These are phyloP conservation scores for Pittosporum tobira DNA, from an alignment of 129 eudicot species.

Conservation along the genomic window DNA sequence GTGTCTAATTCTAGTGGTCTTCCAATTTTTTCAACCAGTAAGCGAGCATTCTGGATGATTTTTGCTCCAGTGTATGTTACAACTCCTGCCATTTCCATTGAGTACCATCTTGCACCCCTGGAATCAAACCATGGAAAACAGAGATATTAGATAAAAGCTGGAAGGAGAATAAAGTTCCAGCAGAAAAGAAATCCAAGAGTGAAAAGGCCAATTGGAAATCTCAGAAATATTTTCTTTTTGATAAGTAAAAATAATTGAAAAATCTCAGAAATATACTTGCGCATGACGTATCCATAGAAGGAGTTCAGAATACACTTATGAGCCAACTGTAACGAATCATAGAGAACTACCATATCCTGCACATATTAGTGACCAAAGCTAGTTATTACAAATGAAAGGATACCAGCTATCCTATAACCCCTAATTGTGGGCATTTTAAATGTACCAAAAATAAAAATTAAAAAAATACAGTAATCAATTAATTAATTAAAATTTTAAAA, in stretches of 20 bases:
- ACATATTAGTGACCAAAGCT: slow-evolving; percentile 16
- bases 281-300: slow-evolving; percentile 99
- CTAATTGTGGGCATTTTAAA: neutral
- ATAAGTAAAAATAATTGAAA: slow-evolving; percentile 7
- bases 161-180: neutral
- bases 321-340: slow-evolving; percentile 96
- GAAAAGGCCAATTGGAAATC: slow-evolving; percentile 6
- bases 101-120: slow-evolving; percentile 99
- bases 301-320: slow-evolving; percentile 98
- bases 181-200: neutral
- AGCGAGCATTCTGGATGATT: slow-evolving; percentile 90
- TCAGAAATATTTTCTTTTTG: too few relatives aligned
- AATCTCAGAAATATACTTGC: slow-evolving; percentile 54
- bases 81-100: slow-evolving; percentile 99
- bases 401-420: neutral
- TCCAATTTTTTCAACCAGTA: slow-evolving; percentile 85
- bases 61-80: slow-evolving; percentile 99
- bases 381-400: slow-evolving; percentile 1
- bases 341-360: slow-evolving; percentile 97
- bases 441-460: neutral
- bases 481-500: too few relatives aligned
- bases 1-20: slow-evolving; percentile 97
- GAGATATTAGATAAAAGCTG: slow-evolving; percentile 12
- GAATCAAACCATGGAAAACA: slow-evolving; percentile 15
- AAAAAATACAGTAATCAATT: too few relatives aligned